These are phyloP conservation scores for Rosa multiflora DNA, from an alignment of 306 rosid species.

Conservation along the genomic window DNA sequence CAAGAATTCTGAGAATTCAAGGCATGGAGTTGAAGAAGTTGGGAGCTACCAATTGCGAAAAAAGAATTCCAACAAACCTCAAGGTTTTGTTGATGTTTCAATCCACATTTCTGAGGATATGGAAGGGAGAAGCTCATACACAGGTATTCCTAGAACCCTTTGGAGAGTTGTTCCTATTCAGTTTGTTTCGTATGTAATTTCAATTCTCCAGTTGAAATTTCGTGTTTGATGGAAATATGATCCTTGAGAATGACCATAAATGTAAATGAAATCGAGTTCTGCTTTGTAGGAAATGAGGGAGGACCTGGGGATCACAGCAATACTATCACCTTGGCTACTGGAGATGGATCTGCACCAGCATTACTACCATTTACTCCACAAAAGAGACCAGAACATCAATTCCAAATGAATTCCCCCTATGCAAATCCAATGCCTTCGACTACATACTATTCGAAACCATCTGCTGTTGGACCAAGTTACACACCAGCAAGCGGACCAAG, in stretches of 20 bases:
- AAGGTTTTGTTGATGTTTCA: slow-evolving; percentile 67
- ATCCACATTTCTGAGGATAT: slow-evolving; percentile 49
- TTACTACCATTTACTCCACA: slow-evolving; percentile 38
- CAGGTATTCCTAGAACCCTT: slow-evolving; percentile 36
- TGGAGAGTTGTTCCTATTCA: neutral
- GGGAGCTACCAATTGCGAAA: slow-evolving; percentile 71
- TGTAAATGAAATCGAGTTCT: neutral
- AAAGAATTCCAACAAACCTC: slow-evolving; percentile 60
- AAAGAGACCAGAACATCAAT: slow-evolving; percentile 37
- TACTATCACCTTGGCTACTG: slow-evolving; percentile 34
- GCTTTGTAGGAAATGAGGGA: slow-evolving; percentile 42
- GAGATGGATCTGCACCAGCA: slow-evolving; percentile 39
- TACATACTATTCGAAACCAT: slow-evolving; percentile 44
- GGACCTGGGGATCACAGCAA: slow-evolving; percentile 35
- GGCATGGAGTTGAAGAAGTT: slow-evolving; percentile 48
- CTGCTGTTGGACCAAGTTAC: slow-evolving; percentile 46
- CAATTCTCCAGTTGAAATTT: neutral
- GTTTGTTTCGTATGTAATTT: neutral
- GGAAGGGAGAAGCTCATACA: slow-evolving; percentile 43
- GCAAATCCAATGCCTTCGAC: slow-evolving; percentile 40
- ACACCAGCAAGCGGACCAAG: slow-evolving; percentile 39
- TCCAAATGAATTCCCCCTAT: slow-evolving; percentile 30
- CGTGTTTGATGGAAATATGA: neutral
- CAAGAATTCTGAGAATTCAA: slow-evolving; percentile 40
- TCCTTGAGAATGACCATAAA: neutral